Conservation (phyloP, 78 protist species). For the Blattamonas nauphoetae region DNA sequence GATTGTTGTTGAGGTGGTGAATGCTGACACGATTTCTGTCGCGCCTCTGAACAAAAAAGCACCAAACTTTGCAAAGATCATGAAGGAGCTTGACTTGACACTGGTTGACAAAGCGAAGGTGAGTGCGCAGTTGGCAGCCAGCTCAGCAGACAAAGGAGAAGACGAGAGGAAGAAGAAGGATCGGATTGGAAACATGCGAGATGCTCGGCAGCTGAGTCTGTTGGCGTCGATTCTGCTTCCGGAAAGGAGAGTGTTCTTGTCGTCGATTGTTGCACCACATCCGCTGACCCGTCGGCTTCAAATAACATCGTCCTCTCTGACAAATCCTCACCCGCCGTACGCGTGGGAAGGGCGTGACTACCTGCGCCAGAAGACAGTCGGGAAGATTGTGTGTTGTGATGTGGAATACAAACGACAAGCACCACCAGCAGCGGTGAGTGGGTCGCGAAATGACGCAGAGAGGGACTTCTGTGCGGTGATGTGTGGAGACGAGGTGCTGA, state of each 20-base stretch:
- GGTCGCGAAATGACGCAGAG: too few species aligned
- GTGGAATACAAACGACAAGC: background rate
- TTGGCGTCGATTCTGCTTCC: background rate
- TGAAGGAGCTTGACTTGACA: background rate
- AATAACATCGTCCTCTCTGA: background rate
- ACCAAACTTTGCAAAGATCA: background rate
- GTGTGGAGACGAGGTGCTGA: background rate
- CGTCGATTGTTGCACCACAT: background rate
- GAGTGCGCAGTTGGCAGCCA: background rate
- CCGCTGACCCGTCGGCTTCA: too few species aligned
- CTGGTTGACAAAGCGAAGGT: background rate
- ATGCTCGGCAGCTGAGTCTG: background rate
- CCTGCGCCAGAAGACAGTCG: background rate
- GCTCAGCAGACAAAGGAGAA: background rate
- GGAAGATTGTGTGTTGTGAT: background rate
- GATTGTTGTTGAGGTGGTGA: background rate
- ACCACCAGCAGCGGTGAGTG: too few species aligned
- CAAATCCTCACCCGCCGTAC: background rate
- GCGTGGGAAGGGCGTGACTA: background rate
- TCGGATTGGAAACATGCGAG: background rate
- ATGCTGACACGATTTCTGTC: background rate
- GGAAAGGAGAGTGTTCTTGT: background rate
- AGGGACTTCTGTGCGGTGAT: background rate
- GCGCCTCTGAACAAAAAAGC: background rate
- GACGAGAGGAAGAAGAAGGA: too few species aligned